These are phyloP conservation scores for Exophiala aquamarina DNA, from an alignment of 2,329 filamentous ascomycete genomes.

Conservation along the genomic window DNA sequence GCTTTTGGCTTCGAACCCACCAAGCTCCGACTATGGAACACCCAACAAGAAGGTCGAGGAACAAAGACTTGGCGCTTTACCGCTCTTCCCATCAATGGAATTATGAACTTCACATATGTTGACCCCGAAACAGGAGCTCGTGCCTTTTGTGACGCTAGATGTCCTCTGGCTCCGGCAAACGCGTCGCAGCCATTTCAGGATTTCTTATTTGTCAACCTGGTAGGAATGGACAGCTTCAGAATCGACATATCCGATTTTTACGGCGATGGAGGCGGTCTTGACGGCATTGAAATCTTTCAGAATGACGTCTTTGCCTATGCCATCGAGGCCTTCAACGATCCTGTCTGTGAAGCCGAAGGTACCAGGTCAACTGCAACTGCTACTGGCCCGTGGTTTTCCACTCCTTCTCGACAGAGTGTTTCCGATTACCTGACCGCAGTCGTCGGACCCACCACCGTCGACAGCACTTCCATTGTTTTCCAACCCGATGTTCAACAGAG, in stretches of 20 bases:
- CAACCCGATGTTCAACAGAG: constrained; percentile 80
- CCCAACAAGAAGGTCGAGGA: constrained; percentile 76
- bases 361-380: constrained; percentile 60
- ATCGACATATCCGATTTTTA: constrained; percentile 88
- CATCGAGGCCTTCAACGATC: constrained; percentile 84
- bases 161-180: constrained; percentile 76
- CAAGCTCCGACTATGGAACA: constrained; percentile 85
- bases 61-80: constrained; percentile 87
- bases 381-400: constrained; percentile 71
- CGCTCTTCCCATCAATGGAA: constrained; percentile 80
- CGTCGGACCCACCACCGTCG: constrained; percentile 57
- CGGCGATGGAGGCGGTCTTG: constrained; percentile 77
- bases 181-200: constrained; percentile 71
- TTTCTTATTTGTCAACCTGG: constrained; percentile 82
- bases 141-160: constrained; percentile 74
- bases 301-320: constrained; percentile 82
- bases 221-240: constrained; percentile 85
- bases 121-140: constrained; percentile 70
- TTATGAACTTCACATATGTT: constrained; percentile 92
- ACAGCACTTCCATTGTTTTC: constrained; percentile 69
- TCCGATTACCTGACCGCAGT: constrained; percentile 75
- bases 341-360: constrained; percentile 66
- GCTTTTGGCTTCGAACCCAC: constrained; percentile 83
- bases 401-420: constrained; percentile 66
- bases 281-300: constrained; percentile 83